Evolutionary conservation across 257 asterid species (phyloP), one percentile per base, ranked within the genome.

Genomic region (Sherardia arvensis): DNA sequence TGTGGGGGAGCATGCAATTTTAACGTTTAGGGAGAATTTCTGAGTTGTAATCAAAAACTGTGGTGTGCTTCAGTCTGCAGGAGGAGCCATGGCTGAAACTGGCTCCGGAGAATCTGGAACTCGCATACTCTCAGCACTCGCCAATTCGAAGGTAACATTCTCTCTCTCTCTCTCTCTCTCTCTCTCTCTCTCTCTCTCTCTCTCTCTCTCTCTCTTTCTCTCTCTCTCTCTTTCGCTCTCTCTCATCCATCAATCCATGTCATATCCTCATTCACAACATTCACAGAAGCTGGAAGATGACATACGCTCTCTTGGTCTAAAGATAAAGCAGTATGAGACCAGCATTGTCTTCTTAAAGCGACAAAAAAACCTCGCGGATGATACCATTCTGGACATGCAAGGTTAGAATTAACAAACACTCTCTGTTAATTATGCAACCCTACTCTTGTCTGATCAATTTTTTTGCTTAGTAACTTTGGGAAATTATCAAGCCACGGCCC

Each of bases 281-380:
- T 11, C 4, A 18, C 47, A 38, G 95, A 77, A 83, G 74, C 76
- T 84, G 72, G 77, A 88, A 76, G 87, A 88, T 68, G 86, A 82
- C 36, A 47, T 88, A 32, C 70, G 73, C 61, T 82, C 75, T 78
- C 61, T 78, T 56, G 96, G 87, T 70, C 72, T 59, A 40, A 75
- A 72, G 65, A 74, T 91, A n/a, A 88, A 86, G 74, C 95, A 91
- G 38, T 76, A 83, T 17, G 95, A 86, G 73, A 91, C 74, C 38
- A 83, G 75, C 75, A 22, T 84, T 78, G 76, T 22, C 53, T 83
- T 73, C 77, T 73, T 91, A 40, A 85, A 66, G 70, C 58, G 61
- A 49, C 76, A 71, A 66, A 73, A 34, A 45, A 79, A 66, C 77
- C 77, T 58, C 28, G 49, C 85, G 73, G 96, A 83, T 40, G 86